Percentiles rank a stretch among this genome's conserved stretches.
phyloP scores from a whole-genome alignment of 495 filamentous ascomycete species.

The Penicillium silybi region DNA sequence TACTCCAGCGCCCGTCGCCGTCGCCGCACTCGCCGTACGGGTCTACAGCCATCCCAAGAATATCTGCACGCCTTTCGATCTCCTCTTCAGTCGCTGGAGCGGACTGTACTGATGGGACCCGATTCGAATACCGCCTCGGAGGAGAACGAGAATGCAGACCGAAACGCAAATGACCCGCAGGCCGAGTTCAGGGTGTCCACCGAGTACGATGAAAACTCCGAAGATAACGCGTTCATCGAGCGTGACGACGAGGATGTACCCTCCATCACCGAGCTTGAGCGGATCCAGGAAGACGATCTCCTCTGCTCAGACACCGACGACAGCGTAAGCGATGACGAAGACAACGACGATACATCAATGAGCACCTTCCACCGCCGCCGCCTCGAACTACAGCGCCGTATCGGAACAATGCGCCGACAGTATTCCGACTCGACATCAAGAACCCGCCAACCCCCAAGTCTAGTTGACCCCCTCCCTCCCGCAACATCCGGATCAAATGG shows the following conservation, averaged over 20 bases:
- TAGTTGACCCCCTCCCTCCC: not conserved
- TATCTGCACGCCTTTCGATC: slow-evolving; percentile 36
- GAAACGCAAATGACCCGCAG: slow-evolving; percentile 18
- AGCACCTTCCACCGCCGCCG: slow-evolving; percentile 28
- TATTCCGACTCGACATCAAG: slow-evolving; percentile 16
- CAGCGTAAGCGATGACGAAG: slow-evolving; percentile 42
- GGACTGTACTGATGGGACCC: slow-evolving; percentile 20
- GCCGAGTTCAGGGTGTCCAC: slow-evolving; percentile 48
- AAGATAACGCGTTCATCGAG: slow-evolving; percentile 28
- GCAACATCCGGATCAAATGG: not conserved
- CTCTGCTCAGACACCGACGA: slow-evolving; percentile 52
- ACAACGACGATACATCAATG: slow-evolving; percentile 10
- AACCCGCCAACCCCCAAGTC: slow-evolving; percentile 12
- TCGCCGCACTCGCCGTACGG: slow-evolving; percentile 25
- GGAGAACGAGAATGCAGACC: slow-evolving; percentile 16
- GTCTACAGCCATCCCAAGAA: slow-evolving; percentile 39
- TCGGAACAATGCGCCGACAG: slow-evolving; percentile 21
- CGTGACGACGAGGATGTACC: slow-evolving; percentile 24
- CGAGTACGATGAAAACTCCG: slow-evolving; percentile 45
- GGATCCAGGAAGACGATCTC: slow-evolving; percentile 32
- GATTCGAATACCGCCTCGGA: slow-evolving; percentile 22
- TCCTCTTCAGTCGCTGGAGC: slow-evolving; percentile 32
- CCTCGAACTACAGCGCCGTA: slow-evolving; percentile 24
- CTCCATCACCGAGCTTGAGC: slow-evolving; percentile 24
- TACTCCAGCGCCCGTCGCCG: slow-evolving; percentile 42